These are phyloP conservation scores for Tribonema minus DNA, from an alignment of 108 stramenopile genomes.

Conservation along the genomic window DNA sequence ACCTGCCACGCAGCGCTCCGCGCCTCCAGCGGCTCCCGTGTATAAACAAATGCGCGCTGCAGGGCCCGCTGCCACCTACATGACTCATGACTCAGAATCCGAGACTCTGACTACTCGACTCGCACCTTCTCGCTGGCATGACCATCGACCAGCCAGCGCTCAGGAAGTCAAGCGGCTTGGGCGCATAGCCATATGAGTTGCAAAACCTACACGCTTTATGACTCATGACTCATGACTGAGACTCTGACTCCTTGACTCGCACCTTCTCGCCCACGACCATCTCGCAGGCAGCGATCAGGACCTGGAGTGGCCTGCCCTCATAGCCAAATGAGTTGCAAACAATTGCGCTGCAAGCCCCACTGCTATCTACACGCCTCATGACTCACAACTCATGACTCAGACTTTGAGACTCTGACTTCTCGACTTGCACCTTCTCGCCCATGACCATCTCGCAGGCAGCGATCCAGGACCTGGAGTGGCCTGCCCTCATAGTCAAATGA, in stretches of 20 bases:
- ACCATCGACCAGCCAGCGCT: conserved; percentile 55
- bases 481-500: no score
- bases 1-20: conserved; percentile 54
- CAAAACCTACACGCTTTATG: no score
- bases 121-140: no score
- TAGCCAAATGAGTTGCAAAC: conserved; percentile 56
- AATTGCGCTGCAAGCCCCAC: conserved; percentile 62
- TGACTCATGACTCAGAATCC: neutral
- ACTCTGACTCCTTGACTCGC: no score
- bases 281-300: conserved; percentile 56
- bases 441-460: conserved; percentile 56
- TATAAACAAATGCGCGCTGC: no score
- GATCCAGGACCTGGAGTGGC: conserved; percentile 47
- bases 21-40: conserved; percentile 42
- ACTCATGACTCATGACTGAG: no score
- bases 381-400: no score
- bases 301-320: conserved; percentile 41
- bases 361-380: no score
- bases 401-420: no score
- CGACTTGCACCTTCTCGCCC: conserved; percentile 55
- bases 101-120: conserved; percentile 45
- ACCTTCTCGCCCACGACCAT: conserved; percentile 56
- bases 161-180: conserved; percentile 43
- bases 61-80: no score
- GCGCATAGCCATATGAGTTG: no score